phyloP scores from a whole-genome alignment of 1,284 basidiomycete genomes.

The Austroboletus novae-zelandiae region DNA sequence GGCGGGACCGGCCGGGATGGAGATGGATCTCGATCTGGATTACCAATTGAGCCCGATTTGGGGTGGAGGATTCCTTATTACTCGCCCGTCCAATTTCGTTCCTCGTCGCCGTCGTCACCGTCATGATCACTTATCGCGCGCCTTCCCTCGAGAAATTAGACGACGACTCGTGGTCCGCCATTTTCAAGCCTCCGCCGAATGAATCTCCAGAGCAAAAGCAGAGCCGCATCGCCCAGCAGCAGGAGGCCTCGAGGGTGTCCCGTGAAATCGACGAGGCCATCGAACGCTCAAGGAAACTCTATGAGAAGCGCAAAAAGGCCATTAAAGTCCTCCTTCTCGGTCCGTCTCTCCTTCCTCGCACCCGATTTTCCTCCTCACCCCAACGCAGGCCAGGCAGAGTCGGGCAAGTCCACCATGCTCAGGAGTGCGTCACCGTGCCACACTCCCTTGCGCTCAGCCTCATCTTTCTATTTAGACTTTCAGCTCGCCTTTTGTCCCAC shows the following conservation, averaged over 20 bases:
- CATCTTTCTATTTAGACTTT: slow-evolving; percentile 46
- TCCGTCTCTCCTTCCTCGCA: slow-evolving; percentile 24
- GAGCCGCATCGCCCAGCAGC: slow-evolving; percentile 38
- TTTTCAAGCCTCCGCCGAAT: slow-evolving; percentile 34
- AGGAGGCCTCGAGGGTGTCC: slow-evolving; percentile 45
- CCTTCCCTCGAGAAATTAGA: not conserved
- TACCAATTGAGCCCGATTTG: not conserved
- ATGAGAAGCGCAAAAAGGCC: slow-evolving; percentile 55
- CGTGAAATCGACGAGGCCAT: slow-evolving; percentile 59
- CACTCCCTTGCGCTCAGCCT: not conserved
- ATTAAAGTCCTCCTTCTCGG: slow-evolving; percentile 66
- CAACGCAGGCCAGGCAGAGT: slow-evolving; percentile 58
- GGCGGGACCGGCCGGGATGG: too few relatives aligned
- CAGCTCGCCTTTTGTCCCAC: slow-evolving; percentile 62
- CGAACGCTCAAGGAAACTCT: slow-evolving; percentile 45
- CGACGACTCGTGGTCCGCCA: slow-evolving; percentile 24
- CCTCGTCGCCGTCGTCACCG: not conserved
- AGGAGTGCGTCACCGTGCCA: slow-evolving; percentile 44
- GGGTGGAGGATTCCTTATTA: not conserved
- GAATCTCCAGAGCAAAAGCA: slow-evolving; percentile 48
- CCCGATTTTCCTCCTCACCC: not conserved
- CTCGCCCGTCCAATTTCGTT: not conserved
- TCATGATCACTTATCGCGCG: not conserved
- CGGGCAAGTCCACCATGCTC: slow-evolving; percentile 67
- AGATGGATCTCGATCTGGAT: not conserved